These are phyloP conservation scores for Parmales sp. DNA, from an alignment of 108 stramenopile genomes.

Conservation along the genomic window DNA sequence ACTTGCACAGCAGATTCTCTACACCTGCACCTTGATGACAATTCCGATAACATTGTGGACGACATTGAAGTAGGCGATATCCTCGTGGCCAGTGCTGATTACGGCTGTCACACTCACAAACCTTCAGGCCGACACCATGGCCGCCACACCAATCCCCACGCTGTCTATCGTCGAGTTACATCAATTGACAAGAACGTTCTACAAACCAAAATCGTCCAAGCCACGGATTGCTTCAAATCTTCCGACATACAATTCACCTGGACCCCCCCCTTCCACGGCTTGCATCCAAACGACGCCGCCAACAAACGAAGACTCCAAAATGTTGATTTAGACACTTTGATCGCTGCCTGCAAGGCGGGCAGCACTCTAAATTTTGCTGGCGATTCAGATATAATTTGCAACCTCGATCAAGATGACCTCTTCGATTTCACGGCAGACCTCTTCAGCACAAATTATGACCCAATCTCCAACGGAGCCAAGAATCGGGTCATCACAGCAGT, in stretches of 20 bases:
- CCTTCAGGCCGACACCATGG: neutral
- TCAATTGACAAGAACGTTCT: neutral
- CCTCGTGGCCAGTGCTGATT: neutral
- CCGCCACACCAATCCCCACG: neutral
- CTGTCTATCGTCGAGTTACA: neutral
- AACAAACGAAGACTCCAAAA: neutral
- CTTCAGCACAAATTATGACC: neutral
- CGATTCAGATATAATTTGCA: neutral
- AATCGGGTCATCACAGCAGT: neutral
- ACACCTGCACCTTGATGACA: no score
- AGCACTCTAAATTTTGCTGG: neutral
- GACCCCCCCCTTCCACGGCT: neutral
- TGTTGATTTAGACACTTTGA: neutral
- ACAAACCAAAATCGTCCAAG: neutral
- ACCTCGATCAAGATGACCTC: neutral
- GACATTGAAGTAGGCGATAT: neutral
- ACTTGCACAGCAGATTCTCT: no score
- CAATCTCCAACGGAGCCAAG: neutral
- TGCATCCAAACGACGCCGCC: neutral
- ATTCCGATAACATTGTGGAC: neutral
- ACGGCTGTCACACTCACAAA: neutral
- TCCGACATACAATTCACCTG: neutral
- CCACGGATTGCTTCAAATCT: neutral
- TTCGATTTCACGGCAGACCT: constrained; percentile 1
- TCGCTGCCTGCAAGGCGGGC: neutral